Base-by-base conservation (phyloP, 768 basidiomycete genomes). In the Kwoniella sp. region DNA sequence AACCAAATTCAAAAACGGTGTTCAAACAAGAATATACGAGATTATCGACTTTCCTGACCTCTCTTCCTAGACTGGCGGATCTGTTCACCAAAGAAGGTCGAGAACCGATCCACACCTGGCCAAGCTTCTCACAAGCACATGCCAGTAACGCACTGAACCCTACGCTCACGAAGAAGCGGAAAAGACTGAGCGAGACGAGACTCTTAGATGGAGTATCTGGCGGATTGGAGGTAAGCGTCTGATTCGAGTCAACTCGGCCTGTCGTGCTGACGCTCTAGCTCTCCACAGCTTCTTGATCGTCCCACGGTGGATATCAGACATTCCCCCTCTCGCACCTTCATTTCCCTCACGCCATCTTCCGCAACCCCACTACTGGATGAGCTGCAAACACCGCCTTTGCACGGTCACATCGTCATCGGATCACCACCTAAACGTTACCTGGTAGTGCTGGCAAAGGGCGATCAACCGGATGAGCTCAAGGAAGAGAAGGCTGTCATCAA, bases 201-300 rank as follows among this genome's bases (percentile, higher is more conserved):
- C 36, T 73, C 24, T 21, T 70, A 13, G 57, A 60, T 10, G 69
- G 67, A 19, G 58, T 73, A 6, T 30, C 58, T 0, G 44, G 55
- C 44, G 72, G 67, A 10, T 37, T 73, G 4, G 69, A 73, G 58
- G 72, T 70, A 24, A 55, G 72, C 60, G n/a, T 55, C 1, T 5
- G 19, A 26, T 33, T 13, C 7, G 5, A 33, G 5, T 15, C 40
- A 4, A 3, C 40, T 10, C 17, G 40, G 17, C 17, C 17, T 44
- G 40, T 10, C 40, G 40, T 44, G 40, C 40, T 44, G 40, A 44
- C 40, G 17, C 10, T 10, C 40, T 19, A 33, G n/a, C 17, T 19
- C 40, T 19, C 17, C 17, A 19, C 40, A 44, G 40, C 40, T 44
- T 44, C 40, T 44, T 19, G 17, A 50, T 22, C 17, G 22, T 22